These are phyloP conservation scores for Shiraia bambusicola DNA, from an alignment of 2,329 filamentous ascomycete species.

Conservation along the genomic window DNA sequence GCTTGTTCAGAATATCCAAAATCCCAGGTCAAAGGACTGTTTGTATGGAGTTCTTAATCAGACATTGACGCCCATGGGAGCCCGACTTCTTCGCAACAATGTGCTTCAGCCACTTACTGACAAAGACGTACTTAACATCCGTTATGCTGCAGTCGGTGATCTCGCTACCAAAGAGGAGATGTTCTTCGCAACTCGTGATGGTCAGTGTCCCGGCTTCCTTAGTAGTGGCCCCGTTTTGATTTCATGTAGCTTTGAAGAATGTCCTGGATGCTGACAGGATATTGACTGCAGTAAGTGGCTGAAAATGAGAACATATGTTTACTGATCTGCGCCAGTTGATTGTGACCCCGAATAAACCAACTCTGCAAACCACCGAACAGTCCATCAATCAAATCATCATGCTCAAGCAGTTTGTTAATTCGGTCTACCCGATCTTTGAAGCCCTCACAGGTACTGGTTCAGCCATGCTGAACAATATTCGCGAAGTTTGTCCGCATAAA, in stretches of 20 bases:
- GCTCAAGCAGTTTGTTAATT: conserved; percentile 76
- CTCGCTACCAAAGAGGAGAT: conserved; percentile 79
- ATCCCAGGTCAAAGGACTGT: conserved; percentile 75
- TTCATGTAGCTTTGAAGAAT: conserved; percentile 62
- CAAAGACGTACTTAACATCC: conserved; percentile 63
- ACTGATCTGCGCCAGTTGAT: conserved; percentile 59
- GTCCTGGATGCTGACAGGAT: conserved; percentile 80
- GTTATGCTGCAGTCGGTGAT: conserved; percentile 84
- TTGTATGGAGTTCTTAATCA: conserved; percentile 84
- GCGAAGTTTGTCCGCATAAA: conserved; percentile 49
- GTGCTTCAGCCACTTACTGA: conserved; percentile 86
- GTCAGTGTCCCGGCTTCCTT: conserved; percentile 42
- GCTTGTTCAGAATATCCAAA: conserved; percentile 82
- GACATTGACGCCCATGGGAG: conserved; percentile 85
- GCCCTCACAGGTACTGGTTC: conserved; percentile 66
- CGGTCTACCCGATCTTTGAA: conserved; percentile 67
- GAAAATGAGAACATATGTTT: background rate
- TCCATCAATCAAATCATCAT: conserved; percentile 84
- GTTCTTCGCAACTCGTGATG: conserved; percentile 73
- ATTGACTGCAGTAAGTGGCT: conserved; percentile 63
- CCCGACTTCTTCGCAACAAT: conserved; percentile 77
- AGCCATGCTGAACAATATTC: conserved; percentile 66
- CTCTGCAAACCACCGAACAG: conserved; percentile 71
- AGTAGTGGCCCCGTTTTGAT: conserved; percentile 1
- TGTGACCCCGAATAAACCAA: conserved; percentile 66